Evolutionary conservation across 73 alveolate species (phyloP).

Genomic region (Diophrys appendiculata): DNA sequence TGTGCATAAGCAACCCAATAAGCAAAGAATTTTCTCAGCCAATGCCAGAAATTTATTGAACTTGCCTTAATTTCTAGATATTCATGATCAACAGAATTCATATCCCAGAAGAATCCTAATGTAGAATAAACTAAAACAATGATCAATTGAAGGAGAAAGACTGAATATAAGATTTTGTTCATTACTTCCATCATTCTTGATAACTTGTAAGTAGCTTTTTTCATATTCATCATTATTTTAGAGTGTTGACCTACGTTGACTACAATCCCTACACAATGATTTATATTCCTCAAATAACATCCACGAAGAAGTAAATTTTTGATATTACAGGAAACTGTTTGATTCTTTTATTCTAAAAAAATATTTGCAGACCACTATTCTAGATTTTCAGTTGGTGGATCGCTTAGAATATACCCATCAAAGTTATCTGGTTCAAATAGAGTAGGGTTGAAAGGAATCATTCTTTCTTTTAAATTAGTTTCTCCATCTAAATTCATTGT

Average conservation of each 20-base stretch:
- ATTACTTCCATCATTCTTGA: slow-evolving; percentile 78
- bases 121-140: slow-evolving; percentile 32
- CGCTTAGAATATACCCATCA: slow-evolving; percentile 73
- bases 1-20: slow-evolving; percentile 92
- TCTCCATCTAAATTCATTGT: slow-evolving; percentile 94
- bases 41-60: slow-evolving; percentile 1
- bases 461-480: slow-evolving; percentile 82
- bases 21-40: slow-evolving; percentile 64
- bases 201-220: slow-evolving; percentile 87
- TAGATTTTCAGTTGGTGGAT: slow-evolving; percentile 77
- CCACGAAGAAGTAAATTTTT: slow-evolving; percentile 92
- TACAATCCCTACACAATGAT: slow-evolving; percentile 86
- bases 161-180: slow-evolving; percentile 77
- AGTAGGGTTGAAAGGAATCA: slow-evolving; percentile 64
- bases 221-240: slow-evolving; percentile 94
- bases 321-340: slow-evolving; percentile 58
- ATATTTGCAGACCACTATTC: slow-evolving; percentile 85
- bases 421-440: slow-evolving; percentile 6
- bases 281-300: slow-evolving; percentile 89
- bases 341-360: slow-evolving; percentile 42
- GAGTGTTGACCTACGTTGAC: slow-evolving; percentile 96
- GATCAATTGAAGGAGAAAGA: slow-evolving; percentile 61
- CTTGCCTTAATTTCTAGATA: slow-evolving; percentile 24
- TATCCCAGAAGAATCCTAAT: slow-evolving; percentile 33
- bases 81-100: slow-evolving; percentile 2